Base-by-base conservation (phyloP, 139 green algal species). In the Volvox africanus region DNA sequence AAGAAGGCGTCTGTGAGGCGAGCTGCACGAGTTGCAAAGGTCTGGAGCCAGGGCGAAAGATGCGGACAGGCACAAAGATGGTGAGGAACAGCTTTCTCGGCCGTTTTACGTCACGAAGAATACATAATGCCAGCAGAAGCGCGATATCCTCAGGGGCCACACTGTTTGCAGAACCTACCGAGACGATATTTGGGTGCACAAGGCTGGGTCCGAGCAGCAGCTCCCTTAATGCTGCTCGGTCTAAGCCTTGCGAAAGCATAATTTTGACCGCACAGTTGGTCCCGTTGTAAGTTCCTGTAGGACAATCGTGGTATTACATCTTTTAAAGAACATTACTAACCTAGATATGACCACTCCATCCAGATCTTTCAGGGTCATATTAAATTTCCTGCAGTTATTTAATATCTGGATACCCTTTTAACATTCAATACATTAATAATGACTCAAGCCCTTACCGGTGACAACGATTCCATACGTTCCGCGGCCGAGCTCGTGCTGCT, bases 381-480 rank as follows among this genome's bases (percentile, higher is more conserved):
- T 55, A 55, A 9, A 5, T 55, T 55, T 55, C 5, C 5, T 55
- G 44, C 44, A 55, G 44, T 55, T 55, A 55, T 55, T 55, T 55
- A 55, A 14, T 14, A 55, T 6, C 65, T 73, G 16, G 1, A 68
- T 11, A 61, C 50, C 5, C 12, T 20, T 71, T 1, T 37, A 32
- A 22, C 69, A n/a, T 2, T n/a, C 32, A 36, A 6, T 2, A 71
- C 44, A 71, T 12, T 24, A 12, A 73, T 50, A n/a, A n/a, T 16
- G 71, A n/a, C 2, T 1, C 14, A 30, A 26, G 18, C 12, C 6
- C 80, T 80, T 13, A 80, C 83, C 83, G 6, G 67, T 26, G 20
- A 89, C 68, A 32, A 89, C 83, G 30, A 89, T 80, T 3, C 85
- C 85, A 33, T 71, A 89, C 2, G 85, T 89, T 20, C 85, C 85